Percentiles rank a stretch among this genome's conserved stretches.
Conservation (phyloP, 352 stramenopile genomes). For the Blastocystis sp. region DNA sequence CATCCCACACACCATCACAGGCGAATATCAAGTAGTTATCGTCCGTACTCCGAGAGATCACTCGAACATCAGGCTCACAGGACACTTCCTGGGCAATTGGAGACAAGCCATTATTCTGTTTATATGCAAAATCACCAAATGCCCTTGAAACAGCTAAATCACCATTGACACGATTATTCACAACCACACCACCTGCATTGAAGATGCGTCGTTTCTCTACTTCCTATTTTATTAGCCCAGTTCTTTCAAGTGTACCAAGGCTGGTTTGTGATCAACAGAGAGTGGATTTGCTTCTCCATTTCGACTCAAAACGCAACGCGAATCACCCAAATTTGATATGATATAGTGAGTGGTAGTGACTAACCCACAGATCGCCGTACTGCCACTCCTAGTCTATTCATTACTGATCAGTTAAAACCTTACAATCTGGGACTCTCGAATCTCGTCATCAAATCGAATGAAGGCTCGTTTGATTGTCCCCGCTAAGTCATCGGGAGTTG, state of each 20-base stretch:
- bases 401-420: not conserved
- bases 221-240: slow-evolving; percentile 29
- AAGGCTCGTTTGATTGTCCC: slow-evolving; percentile 1
- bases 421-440: slow-evolving; percentile 60
- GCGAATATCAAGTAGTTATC: slow-evolving; percentile 86
- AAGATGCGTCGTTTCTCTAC: slow-evolving; percentile 71
- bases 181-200: slow-evolving; percentile 70
- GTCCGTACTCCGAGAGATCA: slow-evolving; percentile 75
- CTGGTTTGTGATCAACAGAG: slow-evolving; percentile 86
- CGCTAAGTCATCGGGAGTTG: not conserved
- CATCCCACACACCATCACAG: slow-evolving; percentile 88
- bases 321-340: slow-evolving; percentile 68
- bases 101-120: slow-evolving; percentile 65
- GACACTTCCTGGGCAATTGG: slow-evolving; percentile 76
- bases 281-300: slow-evolving; percentile 73
- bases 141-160: slow-evolving; percentile 71
- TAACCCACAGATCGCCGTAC: slow-evolving; percentile 69
- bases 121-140: slow-evolving; percentile 73
- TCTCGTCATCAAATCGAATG: slow-evolving; percentile 69
- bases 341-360: slow-evolving; percentile 69
- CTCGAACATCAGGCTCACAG: slow-evolving; percentile 81
- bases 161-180: slow-evolving; percentile 74
- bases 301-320: slow-evolving; percentile 67
- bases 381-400: slow-evolving; percentile 57
- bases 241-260: slow-evolving; percentile 72